phyloP scores from a whole-genome alignment of 2,329 filamentous ascomycete species.

The Aspergillus aculeatus region DNA sequence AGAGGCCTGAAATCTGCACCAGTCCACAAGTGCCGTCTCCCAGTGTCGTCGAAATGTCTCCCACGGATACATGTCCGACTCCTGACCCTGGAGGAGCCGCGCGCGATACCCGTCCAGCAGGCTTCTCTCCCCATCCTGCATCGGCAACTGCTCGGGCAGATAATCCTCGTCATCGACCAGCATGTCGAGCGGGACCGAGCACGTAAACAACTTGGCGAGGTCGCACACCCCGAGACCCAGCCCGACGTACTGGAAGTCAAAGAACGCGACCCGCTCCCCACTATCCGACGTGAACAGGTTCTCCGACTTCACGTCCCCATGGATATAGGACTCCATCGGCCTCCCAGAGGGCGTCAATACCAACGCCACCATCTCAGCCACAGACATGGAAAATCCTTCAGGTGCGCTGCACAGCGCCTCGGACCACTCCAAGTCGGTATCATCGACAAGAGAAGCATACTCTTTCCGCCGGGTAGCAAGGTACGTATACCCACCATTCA shows the following conservation, averaged over 20 bases:
- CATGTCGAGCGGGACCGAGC: constrained; percentile 59
- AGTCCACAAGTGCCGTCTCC: constrained; percentile 67
- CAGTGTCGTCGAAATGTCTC: constrained; percentile 58
- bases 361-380: constrained; percentile 55
- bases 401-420: constrained; percentile 46
- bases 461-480: constrained; percentile 62
- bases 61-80: constrained; percentile 52
- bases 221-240: constrained; percentile 65
- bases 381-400: constrained; percentile 27
- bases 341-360: constrained; percentile 51
- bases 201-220: constrained; percentile 66
- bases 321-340: constrained; percentile 57
- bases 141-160: constrained; percentile 43
- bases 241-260: constrained; percentile 69
- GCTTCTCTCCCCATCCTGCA: constrained; percentile 52
- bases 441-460: constrained; percentile 49
- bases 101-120: constrained; percentile 53
- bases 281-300: constrained; percentile 60
- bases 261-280: constrained; percentile 59
- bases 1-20: constrained; percentile 61
- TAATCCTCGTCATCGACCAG: constrained; percentile 38
- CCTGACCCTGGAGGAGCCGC: constrained; percentile 12
- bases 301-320: constrained; percentile 69
- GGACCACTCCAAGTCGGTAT: constrained; percentile 57
- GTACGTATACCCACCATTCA: constrained; percentile 69